Conservation (phyloP, 352 stramenopile species). For the Phytopythium vexans region DNA sequence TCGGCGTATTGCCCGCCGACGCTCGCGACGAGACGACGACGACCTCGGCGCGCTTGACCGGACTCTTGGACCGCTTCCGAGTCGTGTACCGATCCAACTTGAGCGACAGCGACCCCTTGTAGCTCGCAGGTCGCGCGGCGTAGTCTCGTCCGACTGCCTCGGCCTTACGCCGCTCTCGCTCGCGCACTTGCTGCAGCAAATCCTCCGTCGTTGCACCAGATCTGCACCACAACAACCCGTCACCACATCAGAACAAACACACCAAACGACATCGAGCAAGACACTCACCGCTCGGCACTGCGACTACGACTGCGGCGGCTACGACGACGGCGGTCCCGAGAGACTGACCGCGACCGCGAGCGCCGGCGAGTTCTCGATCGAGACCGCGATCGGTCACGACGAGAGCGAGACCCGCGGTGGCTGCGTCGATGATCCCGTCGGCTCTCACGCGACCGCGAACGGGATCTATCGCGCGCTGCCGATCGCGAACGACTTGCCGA, state of each 20-base stretch:
- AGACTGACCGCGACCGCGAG: constrained; percentile 34
- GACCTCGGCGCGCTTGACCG: constrained; percentile 51
- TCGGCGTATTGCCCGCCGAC: constrained; percentile 1
- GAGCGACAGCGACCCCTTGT: constrained; percentile 91
- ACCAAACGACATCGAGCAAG: background rate
- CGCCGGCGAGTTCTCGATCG: constrained; percentile 32
- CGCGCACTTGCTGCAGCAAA: constrained; percentile 89
- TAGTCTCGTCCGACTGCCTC: constrained; percentile 90
- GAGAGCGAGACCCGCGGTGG: constrained; percentile 19
- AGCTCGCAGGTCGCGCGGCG: constrained; percentile 84
- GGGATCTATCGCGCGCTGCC: constrained; percentile 26
- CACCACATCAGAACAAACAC: background rate
- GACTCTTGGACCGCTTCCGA: constrained; percentile 63
- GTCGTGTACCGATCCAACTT: constrained; percentile 89
- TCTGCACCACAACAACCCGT: constrained; percentile 4
- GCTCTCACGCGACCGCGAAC: constrained; percentile 29
- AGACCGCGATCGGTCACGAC: constrained; percentile 28
- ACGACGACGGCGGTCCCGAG: constrained; percentile 27
- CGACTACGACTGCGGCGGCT: constrained; percentile 15
- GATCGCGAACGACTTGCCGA: constrained; percentile 31
- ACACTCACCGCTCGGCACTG: constrained; percentile 21
- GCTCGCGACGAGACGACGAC: constrained; percentile 26
- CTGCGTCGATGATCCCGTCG: constrained; percentile 18
- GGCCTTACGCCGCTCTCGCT: constrained; percentile 89
- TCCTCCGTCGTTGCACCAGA: constrained; percentile 55